A percentile compares a stretch with the other conserved stretches of the same genome.
These are phyloP conservation scores for Gynochthodes officinalis DNA, from an alignment of 257 asterid genomes.

Conservation along the genomic window DNA sequence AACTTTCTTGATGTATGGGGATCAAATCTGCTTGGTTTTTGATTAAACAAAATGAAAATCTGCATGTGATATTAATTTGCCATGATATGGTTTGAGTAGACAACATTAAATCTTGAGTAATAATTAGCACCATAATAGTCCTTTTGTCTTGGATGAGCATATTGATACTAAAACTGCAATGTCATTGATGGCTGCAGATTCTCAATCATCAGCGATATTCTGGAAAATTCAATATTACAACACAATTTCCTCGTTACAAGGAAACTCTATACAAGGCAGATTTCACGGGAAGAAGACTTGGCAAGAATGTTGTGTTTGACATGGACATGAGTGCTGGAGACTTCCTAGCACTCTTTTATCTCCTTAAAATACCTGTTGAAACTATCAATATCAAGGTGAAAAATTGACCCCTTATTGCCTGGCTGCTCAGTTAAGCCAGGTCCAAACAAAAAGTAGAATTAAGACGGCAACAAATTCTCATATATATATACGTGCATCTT, in stretches of 20 bases:
- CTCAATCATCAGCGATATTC: constrained; percentile 47
- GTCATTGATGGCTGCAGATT: constrained; percentile 42
- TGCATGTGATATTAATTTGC: background rate
- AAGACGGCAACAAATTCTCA: background rate
- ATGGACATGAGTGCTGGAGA: constrained; percentile 98
- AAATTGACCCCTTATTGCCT: too few relatives aligned
- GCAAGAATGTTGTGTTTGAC: constrained; percentile 72
- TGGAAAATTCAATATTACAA: constrained; percentile 64
- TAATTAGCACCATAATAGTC: background rate
- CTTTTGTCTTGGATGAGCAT: background rate
- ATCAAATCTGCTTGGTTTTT: background rate
- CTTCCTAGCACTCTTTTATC: constrained; percentile 76
- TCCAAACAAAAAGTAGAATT: background rate
- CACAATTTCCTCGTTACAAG: constrained; percentile 52
- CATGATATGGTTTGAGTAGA: background rate
- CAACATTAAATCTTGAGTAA: background rate
- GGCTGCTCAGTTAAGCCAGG: background rate
- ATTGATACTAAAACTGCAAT: background rate
- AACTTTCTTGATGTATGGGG: constrained; percentile 68
- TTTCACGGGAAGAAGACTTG: constrained; percentile 41
- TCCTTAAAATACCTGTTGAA: constrained; percentile 69
- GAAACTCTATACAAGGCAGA: constrained; percentile 54
- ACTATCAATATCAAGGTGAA: constrained; percentile 69
- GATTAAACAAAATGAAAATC: background rate
- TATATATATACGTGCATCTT: constrained; percentile 11